Evolutionary conservation across 805 yeast genomes (phyloP).

Genomic region (Yarrowia sp.): DNA sequence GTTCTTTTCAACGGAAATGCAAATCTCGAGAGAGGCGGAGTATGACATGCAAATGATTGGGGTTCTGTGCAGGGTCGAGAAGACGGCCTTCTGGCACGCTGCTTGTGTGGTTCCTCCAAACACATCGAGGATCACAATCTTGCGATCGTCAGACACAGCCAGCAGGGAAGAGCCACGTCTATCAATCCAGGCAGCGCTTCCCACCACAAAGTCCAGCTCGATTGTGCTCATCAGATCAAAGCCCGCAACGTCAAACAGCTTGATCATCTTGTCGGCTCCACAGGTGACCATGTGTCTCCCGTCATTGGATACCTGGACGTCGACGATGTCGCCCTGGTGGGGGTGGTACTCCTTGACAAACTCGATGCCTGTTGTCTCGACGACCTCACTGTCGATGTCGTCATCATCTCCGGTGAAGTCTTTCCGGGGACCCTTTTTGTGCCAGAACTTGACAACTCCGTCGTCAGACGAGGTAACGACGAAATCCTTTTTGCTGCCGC

Average conservation of each 20-base stretch:
- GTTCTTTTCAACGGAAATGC: constrained; percentile 46
- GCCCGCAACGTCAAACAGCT: constrained; percentile 51
- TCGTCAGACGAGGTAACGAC: constrained; percentile 49
- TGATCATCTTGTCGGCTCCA: constrained; percentile 42
- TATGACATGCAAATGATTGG: constrained; percentile 42
- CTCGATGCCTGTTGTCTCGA: constrained; percentile 43
- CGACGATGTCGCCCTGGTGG: constrained; percentile 35
- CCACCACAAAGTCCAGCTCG: constrained; percentile 47
- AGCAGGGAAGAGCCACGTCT: constrained; percentile 40
- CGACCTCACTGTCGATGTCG: constrained; percentile 38
- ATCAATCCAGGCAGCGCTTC: constrained; percentile 46
- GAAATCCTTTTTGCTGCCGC: constrained; percentile 42
- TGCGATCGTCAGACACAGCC: constrained; percentile 42
- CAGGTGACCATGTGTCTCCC: constrained; percentile 48
- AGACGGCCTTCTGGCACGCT: constrained; percentile 2
- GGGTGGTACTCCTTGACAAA: constrained; percentile 50
- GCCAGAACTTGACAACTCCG: constrained; percentile 52
- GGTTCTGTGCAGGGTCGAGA: constrained; percentile 1
- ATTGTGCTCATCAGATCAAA: constrained; percentile 52
- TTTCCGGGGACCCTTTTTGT: constrained; percentile 36
- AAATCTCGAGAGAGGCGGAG: constrained; percentile 45
- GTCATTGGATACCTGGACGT: constrained; percentile 33
- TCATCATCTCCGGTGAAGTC: constrained; percentile 32
- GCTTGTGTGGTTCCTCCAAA: neutral
- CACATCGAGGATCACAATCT: constrained; percentile 12